phyloP scores from a whole-genome alignment of 179 eudicot genomes.

The Vitellaria paradoxa region DNA sequence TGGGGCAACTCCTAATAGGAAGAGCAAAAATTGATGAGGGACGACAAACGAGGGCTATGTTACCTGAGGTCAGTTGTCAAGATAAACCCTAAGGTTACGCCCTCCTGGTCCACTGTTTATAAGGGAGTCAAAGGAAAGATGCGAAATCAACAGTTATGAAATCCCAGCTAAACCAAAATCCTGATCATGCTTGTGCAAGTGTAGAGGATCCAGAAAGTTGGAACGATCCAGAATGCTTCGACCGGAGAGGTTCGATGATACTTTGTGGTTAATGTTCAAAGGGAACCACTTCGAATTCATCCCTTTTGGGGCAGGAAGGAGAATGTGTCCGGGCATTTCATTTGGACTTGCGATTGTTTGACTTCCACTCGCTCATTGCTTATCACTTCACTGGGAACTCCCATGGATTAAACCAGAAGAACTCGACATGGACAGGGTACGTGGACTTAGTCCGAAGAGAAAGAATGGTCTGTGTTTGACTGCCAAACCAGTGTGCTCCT shows the following conservation, averaged over 20 bases:
- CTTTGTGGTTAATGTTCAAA: neutral
- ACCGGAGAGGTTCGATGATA: neutral
- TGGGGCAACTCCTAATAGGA: too few species aligned
- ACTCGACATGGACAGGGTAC: constrained; percentile 24
- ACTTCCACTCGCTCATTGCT: constrained; percentile 27
- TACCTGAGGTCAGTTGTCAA: constrained; percentile 8
- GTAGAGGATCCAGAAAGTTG: neutral
- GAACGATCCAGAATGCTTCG: neutral
- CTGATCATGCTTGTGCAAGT: neutral
- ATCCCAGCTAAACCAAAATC: constrained; percentile 9
- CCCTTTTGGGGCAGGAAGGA: constrained; percentile 22
- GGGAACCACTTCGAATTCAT: neutral
- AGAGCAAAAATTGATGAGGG: neutral
- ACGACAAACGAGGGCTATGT: constrained; percentile 2
- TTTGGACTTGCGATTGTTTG: constrained; percentile 22
- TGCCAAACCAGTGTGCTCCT: neutral
- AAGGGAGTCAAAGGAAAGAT: constrained; percentile 2
- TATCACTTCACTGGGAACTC: constrained; percentile 35
- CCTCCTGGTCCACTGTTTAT: neutral
- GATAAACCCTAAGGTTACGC: constrained; percentile 6
- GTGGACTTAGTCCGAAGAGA: constrained; percentile 15
- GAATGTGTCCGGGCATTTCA: constrained; percentile 33
- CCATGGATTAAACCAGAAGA: constrained; percentile 20
- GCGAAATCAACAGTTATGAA: constrained; percentile 1
- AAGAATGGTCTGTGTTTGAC: constrained; percentile 16